Conservation (phyloP, 1,284 basidiomycete species). For the Blastosporella zonata region DNA sequence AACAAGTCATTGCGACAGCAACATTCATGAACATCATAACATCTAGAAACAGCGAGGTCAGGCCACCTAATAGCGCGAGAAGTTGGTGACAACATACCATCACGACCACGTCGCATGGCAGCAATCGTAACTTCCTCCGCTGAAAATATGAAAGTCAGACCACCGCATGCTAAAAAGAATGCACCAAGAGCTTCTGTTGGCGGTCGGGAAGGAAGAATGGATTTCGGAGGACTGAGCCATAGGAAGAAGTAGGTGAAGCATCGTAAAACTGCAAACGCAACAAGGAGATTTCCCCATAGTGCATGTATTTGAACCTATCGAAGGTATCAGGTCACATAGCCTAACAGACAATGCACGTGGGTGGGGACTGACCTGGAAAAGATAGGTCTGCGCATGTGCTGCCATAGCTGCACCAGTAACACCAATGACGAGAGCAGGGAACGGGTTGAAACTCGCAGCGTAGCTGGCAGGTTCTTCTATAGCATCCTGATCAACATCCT, state of each 20-base stretch:
- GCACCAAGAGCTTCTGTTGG: slow-evolving; percentile 90
- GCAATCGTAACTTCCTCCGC: slow-evolving; percentile 89
- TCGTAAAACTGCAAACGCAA: slow-evolving; percentile 73
- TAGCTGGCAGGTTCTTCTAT: slow-evolving; percentile 72
- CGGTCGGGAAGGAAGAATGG: slow-evolving; percentile 85
- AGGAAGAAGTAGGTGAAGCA: slow-evolving; percentile 94
- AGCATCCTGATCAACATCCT: slow-evolving; percentile 36
- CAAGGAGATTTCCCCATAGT: slow-evolving; percentile 92
- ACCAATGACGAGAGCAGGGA: slow-evolving; percentile 91
- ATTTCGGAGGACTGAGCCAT: slow-evolving; percentile 77
- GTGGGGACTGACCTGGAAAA: slow-evolving; percentile 67
- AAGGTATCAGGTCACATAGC: neutral
- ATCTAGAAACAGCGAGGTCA: slow-evolving; percentile 36
- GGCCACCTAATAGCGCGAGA: neutral
- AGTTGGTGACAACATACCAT: slow-evolving; percentile 51
- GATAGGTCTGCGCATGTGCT: slow-evolving; percentile 89
- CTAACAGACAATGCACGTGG: neutral
- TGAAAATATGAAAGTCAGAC: slow-evolving; percentile 88
- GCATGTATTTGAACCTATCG: slow-evolving; percentile 81
- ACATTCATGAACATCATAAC: slow-evolving; percentile 86
- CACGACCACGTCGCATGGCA: slow-evolving; percentile 88
- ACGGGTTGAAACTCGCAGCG: slow-evolving; percentile 85
- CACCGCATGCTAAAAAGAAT: slow-evolving; percentile 87
- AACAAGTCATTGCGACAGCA: slow-evolving; percentile 78
- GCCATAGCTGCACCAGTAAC: slow-evolving; percentile 95